Evolutionary conservation across 225 moss, liverwort and hornwort genomes (phyloP).

Genomic region (Sphagnum tenellum): DNA sequence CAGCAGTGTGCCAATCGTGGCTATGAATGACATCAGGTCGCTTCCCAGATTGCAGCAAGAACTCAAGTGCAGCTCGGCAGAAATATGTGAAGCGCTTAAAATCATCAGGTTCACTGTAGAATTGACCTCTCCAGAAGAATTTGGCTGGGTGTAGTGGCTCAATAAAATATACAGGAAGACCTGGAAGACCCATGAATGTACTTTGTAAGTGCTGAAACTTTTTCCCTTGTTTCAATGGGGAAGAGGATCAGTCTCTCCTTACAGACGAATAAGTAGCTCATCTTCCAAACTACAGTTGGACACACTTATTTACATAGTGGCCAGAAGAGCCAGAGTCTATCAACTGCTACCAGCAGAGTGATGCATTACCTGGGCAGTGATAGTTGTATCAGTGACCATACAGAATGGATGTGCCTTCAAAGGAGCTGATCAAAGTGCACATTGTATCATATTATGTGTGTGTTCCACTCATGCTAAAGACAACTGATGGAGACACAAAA

Average conservation of each 20-base stretch:
- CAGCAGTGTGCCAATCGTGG: constrained; percentile 97
- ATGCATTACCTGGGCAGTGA: too few species aligned
- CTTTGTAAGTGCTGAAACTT: neutral
- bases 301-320: too few species aligned
- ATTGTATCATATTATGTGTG: too few species aligned
- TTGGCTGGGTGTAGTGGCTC: constrained; percentile 87
- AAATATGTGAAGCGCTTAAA: constrained; percentile 90
- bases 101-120: constrained; percentile 88
- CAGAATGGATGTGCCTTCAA: too few species aligned
- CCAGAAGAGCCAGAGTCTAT: too few species aligned
- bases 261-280: too few species aligned
- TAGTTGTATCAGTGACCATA: too few species aligned
- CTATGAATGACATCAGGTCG: constrained; percentile 89
- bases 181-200: constrained; percentile 24
- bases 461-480: too few species aligned
- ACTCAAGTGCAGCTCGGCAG: constrained; percentile 87
- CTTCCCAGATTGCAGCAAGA: constrained; percentile 87
- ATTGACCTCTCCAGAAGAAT: constrained; percentile 86
- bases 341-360: too few species aligned
- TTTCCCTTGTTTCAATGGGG: neutral
- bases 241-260: neutral
- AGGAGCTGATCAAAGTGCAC: too few species aligned
- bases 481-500: too few species aligned
- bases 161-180: constrained; percentile 91
- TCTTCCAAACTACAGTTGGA: too few species aligned